Evolutionary conservation across 768 basidiomycete species (phyloP).

Genomic region (Russula dissimulans): DNA sequence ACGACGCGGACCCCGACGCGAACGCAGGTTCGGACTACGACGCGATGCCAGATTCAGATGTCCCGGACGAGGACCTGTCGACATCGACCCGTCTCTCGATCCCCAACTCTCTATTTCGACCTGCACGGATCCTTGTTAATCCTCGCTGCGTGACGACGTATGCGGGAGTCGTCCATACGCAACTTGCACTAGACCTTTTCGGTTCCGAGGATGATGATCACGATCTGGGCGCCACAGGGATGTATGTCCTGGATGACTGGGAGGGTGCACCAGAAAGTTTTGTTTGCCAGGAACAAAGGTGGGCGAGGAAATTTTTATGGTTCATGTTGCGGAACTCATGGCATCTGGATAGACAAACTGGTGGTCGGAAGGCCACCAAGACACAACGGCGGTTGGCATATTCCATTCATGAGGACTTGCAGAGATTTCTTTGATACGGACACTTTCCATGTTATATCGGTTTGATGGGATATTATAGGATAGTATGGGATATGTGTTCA

Average conservation of each 20-base stretch:
- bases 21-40: slow-evolving; percentile 86
- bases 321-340: not conserved
- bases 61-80: slow-evolving; percentile 24
- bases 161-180: slow-evolving; percentile 93
- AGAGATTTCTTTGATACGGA: slow-evolving; percentile 5
- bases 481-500: no score
- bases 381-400: slow-evolving; percentile 79
- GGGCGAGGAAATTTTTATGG: slow-evolving; percentile 17
- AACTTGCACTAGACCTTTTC: slow-evolving; percentile 90
- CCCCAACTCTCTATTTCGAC: slow-evolving; percentile 81
- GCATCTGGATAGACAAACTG: slow-evolving; percentile 52
- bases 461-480: no score
- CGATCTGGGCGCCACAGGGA: slow-evolving; percentile 38
- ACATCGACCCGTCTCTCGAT: slow-evolving; percentile 41
- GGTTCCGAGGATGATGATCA: slow-evolving; percentile 64
- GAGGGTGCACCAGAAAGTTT: slow-evolving; percentile 94
- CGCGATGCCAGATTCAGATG: slow-evolving; percentile 65
- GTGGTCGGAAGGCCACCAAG: slow-evolving; percentile 82
- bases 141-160: slow-evolving; percentile 97
- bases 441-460: no score
- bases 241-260: slow-evolving; percentile 91
- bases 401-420: slow-evolving; percentile 68
- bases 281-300: slow-evolving; percentile 95
- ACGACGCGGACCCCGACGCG: slow-evolving; percentile 51
- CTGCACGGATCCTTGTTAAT: slow-evolving; percentile 90